phyloP scores from a whole-genome alignment of 1,139 yeast species.

The Hansenula lynferdii region DNA sequence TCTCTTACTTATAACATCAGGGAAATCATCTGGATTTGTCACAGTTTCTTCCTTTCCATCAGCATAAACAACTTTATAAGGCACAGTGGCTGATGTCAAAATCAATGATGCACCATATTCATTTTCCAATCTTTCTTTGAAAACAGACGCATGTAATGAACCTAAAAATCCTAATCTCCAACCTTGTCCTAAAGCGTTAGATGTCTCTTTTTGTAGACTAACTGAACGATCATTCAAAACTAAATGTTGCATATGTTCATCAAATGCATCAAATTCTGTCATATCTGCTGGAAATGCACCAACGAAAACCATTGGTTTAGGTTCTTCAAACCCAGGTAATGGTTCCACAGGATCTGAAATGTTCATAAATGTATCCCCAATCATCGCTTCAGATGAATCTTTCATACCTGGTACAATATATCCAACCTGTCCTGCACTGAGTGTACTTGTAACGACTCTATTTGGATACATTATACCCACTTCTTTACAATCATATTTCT shows the following conservation, averaged over 20 bases:
- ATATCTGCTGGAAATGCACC: constrained; percentile 99
- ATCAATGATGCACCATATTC: constrained; percentile 93
- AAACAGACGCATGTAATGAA: constrained; percentile 91
- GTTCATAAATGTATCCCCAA: constrained; percentile 87
- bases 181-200: constrained; percentile 94
- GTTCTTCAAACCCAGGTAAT: constrained; percentile 92
- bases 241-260: constrained; percentile 83
- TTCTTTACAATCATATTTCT: constrained; percentile 81
- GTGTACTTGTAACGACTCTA: constrained; percentile 51
- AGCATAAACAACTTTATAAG: constrained; percentile 65
- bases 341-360: constrained; percentile 67
- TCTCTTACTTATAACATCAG: constrained; percentile 43
- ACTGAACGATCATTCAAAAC: constrained; percentile 92
- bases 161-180: constrained; percentile 97
- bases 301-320: constrained; percentile 97
- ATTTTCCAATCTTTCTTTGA: constrained; percentile 83
- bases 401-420: constrained; percentile 93
- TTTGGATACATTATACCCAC: constrained; percentile 97
- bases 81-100: constrained; percentile 95
- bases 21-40: constrained; percentile 92
- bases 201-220: constrained; percentile 82
- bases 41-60: constrained; percentile 63
- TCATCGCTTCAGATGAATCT: constrained; percentile 76
- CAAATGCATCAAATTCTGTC: constrained; percentile 80
- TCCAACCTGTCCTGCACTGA: constrained; percentile 91